These are phyloP conservation scores for Diaporthe aspalathi DNA, from an alignment of 2,329 filamentous ascomycete genomes.

Conservation along the genomic window DNA sequence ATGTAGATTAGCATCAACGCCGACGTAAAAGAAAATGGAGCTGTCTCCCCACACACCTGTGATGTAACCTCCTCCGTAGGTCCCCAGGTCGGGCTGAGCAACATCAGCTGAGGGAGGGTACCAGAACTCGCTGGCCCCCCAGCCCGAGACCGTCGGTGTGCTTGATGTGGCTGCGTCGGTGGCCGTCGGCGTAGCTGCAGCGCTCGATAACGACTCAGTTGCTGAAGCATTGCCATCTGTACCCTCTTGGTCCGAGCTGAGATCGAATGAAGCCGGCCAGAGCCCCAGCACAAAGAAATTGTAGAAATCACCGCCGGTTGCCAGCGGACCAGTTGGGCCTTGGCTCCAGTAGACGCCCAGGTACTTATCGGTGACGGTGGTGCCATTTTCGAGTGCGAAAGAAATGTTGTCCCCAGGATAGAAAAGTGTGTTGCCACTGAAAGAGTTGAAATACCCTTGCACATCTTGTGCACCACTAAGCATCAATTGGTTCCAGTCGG, in stretches of 20 bases:
- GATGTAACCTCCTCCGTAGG: slow-evolving; percentile 2
- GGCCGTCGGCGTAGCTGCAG: neutral
- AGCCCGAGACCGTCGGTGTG: neutral
- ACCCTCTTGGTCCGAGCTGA: neutral
- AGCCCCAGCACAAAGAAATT: slow-evolving; percentile 54
- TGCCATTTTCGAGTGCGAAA: slow-evolving; percentile 46
- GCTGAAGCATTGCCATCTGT: neutral
- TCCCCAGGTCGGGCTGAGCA: slow-evolving; percentile 2
- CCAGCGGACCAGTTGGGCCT: slow-evolving; percentile 46
- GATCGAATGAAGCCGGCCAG: slow-evolving; percentile 37
- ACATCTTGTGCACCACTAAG: slow-evolving; percentile 46
- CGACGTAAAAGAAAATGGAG: neutral
- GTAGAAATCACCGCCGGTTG: slow-evolving; percentile 56
- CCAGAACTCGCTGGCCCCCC: neutral
- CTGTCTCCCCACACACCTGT: neutral
- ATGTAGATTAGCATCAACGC: slow-evolving; percentile 36
- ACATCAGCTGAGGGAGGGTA: slow-evolving; percentile 1
- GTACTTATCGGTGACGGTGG: slow-evolving; percentile 36
- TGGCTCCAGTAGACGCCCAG: slow-evolving; percentile 39
- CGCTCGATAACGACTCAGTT: neutral
- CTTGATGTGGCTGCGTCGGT: neutral
- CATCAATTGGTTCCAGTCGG: slow-evolving; percentile 55
- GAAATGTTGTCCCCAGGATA: slow-evolving; percentile 50
- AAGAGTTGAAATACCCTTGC: neutral
- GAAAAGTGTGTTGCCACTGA: slow-evolving; percentile 28